These are phyloP conservation scores for Trametes maxima DNA, from an alignment of 768 basidiomycete genomes.

Conservation along the genomic window DNA sequence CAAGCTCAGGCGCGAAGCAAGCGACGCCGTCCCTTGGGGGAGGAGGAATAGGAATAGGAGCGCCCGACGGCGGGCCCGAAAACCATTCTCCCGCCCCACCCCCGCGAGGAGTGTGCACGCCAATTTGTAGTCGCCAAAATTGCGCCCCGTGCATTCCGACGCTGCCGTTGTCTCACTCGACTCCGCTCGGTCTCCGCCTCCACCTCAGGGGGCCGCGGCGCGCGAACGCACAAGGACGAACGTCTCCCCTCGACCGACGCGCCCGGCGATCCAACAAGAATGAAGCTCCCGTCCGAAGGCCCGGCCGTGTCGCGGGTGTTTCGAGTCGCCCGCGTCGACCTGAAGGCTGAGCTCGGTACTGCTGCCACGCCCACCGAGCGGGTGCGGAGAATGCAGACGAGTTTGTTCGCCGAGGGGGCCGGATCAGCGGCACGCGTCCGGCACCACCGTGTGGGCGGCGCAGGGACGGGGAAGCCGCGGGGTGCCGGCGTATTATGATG, in stretches of 20 bases:
- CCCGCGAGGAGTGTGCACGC: not conserved
- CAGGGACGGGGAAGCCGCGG: not conserved
- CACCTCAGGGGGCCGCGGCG: no score
- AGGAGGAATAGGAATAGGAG: no score
- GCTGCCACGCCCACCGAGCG: not conserved
- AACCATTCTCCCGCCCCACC: slow-evolving; percentile 15
- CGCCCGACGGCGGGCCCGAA: not conserved
- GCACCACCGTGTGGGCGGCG: not conserved
- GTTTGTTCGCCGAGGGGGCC: not conserved
- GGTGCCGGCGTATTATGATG: not conserved
- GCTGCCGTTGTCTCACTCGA: not conserved
- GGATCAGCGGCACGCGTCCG: slow-evolving; percentile 5
- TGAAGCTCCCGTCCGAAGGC: no score
- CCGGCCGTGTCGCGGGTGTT: no score
- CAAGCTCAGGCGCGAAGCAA: no score
- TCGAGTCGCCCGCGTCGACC: no score
- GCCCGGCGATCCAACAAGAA: no score
- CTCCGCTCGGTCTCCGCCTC: not conserved
- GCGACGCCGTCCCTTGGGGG: not conserved
- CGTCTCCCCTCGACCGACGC: no score
- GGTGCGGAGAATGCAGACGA: not conserved
- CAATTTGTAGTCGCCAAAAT: not conserved
- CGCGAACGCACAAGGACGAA: no score
- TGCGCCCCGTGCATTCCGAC: not conserved
- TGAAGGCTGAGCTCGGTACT: no score